A percentile compares a stretch with the other conserved stretches of the same genome.
These are phyloP conservation scores for Infundibulicybe gibba DNA, from an alignment of 768 basidiomycete species.

Conservation along the genomic window DNA sequence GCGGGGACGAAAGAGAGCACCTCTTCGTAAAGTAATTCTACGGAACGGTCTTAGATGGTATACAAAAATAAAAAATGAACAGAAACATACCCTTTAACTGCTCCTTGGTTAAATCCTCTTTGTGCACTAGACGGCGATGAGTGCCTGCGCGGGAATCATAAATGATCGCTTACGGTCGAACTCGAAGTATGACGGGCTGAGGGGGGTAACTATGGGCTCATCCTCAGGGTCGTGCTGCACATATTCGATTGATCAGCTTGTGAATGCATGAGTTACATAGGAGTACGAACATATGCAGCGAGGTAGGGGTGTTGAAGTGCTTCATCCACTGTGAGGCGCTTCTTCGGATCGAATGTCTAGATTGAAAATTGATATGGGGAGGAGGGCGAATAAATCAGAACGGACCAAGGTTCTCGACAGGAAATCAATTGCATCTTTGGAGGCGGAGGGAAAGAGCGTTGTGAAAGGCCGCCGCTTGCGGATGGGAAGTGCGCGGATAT, in stretches of 20 bases:
- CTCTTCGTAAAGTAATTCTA: constrained; percentile 77
- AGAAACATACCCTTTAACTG: constrained; percentile 56
- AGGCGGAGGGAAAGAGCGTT: constrained; percentile 90
- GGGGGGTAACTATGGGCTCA: constrained; percentile 79
- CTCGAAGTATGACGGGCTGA: constrained; percentile 85
- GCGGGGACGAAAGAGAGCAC: constrained; percentile 71
- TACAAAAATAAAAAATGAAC: constrained; percentile 5
- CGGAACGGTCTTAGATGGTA: constrained; percentile 8
- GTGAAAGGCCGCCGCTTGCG: constrained; percentile 92
- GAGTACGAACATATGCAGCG: constrained; percentile 46
- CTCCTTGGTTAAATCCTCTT: constrained; percentile 73
- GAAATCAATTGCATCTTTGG: constrained; percentile 91
- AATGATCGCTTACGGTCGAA: constrained; percentile 64
- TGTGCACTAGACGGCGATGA: constrained; percentile 40
- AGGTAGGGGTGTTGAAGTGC: constrained; percentile 94
- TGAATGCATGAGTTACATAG: not conserved
- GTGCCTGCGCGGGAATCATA: not conserved
- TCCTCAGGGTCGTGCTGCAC: constrained; percentile 99
- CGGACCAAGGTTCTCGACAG: constrained; percentile 80
- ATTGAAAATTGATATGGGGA: not conserved
- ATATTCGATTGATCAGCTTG: constrained; percentile 37
- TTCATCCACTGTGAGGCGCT: constrained; percentile 94
- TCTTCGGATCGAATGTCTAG: constrained; percentile 82
- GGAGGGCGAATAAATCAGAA: not conserved
- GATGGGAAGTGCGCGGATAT: constrained; percentile 96